Evolutionary conservation across 768 basidiomycete species (phyloP).

Genomic region (Macrolepiota fuliginosa): DNA sequence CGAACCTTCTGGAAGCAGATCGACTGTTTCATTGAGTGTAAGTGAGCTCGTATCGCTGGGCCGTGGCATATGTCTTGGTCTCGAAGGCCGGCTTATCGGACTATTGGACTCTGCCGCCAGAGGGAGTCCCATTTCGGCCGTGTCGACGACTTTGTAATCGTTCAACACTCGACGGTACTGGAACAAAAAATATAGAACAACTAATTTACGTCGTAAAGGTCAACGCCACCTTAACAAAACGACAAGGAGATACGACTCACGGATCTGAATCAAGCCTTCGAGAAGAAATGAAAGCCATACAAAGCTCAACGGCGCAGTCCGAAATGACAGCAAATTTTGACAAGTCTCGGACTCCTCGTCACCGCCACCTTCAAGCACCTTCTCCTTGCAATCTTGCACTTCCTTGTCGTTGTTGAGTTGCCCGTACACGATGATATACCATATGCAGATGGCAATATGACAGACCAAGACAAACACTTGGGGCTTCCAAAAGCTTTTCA

Average conservation of each 20-base stretch:
- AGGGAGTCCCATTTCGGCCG: not conserved
- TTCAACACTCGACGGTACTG: conserved; percentile 1
- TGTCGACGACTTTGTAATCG: not conserved
- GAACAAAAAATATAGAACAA: conserved; percentile 2
- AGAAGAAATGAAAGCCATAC: conserved; percentile 7
- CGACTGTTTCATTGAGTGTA: not conserved
- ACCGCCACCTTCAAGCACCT: not conserved
- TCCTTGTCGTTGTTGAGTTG: not conserved
- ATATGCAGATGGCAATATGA: conserved; percentile 6
- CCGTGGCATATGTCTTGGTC: too few relatives aligned
- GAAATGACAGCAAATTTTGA: not conserved
- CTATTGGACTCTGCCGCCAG: not conserved
- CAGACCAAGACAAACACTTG: conserved; percentile 9
- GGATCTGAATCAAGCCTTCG: not conserved
- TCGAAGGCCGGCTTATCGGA: not conserved
- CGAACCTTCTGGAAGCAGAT: not conserved
- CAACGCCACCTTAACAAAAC: not conserved
- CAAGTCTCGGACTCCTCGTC: not conserved
- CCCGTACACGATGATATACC: conserved; percentile 2
- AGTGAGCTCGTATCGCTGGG: not conserved
- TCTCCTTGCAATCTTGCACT: not conserved
- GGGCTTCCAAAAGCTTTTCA: conserved; percentile 7
- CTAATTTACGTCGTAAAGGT: not conserved
- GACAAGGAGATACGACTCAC: not conserved
- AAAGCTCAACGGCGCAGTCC: not conserved